A percentile compares a stretch with the other conserved stretches of the same genome.
phyloP scores from a whole-genome alignment of 495 filamentous ascomycete species.

The Penicillium goetzii region DNA sequence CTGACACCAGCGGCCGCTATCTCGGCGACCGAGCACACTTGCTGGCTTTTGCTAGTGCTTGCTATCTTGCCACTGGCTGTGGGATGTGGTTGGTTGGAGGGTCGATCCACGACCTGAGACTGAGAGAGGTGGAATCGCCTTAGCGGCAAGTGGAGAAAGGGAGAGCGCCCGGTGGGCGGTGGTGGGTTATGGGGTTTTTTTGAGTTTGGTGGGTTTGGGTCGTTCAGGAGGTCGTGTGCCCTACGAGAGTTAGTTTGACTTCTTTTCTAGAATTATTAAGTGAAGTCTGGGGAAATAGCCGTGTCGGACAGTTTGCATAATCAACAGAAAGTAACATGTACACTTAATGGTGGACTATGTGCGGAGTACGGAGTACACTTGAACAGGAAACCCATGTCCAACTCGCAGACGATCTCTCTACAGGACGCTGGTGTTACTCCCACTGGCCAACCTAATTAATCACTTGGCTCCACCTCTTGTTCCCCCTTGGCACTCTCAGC shows the following conservation, averaged over 20 bases:
- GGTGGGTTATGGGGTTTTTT: slow-evolving; percentile 5
- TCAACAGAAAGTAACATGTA: background rate
- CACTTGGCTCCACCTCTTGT: background rate
- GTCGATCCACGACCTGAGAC: slow-evolving; percentile 2
- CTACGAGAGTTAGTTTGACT: background rate
- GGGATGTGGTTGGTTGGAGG: slow-evolving; percentile 16
- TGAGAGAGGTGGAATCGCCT: slow-evolving; percentile 3
- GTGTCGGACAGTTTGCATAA: slow-evolving; percentile 3
- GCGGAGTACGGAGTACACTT: background rate
- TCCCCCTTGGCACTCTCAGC: background rate
- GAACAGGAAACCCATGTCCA: background rate
- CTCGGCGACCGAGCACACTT: slow-evolving; percentile 15
- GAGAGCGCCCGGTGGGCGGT: background rate
- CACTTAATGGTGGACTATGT: background rate
- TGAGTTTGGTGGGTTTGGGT: background rate
- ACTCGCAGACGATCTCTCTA: background rate
- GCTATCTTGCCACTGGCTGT: slow-evolving; percentile 22
- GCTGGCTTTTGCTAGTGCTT: background rate
- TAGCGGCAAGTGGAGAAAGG: slow-evolving; percentile 7
- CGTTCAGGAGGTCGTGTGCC: slow-evolving; percentile 10
- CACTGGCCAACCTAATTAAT: background rate
- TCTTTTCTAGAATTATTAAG: background rate
- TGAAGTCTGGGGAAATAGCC: slow-evolving; percentile 5
- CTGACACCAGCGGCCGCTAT: slow-evolving; percentile 12
- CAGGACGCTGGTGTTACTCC: no score